Evolutionary conservation across 2,329 filamentous ascomycete genomes (phyloP).

Genomic region (Daldinia sp.): DNA sequence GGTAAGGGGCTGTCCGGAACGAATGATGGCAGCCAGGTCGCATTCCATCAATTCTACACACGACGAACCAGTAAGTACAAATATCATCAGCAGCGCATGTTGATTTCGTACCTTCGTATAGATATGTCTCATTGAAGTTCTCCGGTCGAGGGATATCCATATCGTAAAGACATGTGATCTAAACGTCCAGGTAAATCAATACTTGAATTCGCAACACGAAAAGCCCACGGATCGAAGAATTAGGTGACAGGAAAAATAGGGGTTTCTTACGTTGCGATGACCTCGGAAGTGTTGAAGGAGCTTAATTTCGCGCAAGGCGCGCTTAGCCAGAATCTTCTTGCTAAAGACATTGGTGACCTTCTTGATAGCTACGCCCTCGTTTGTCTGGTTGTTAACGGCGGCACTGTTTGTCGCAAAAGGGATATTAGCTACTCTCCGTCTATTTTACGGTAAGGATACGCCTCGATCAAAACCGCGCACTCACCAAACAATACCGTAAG

Average conservation of each 20-base stretch:
- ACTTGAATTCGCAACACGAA: neutral
- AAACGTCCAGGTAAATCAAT: conserved; percentile 41
- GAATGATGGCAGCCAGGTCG: conserved; percentile 96
- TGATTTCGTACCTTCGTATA: conserved; percentile 83
- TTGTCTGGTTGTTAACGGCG: conserved; percentile 88
- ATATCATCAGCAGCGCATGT: neutral
- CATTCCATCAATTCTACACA: conserved; percentile 94
- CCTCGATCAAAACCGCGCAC: conserved; percentile 41
- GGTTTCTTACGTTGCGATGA: conserved; percentile 75
- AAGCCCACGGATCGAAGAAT: neutral
- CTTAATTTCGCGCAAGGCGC: conserved; percentile 97
- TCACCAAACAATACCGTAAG: conserved; percentile 98
- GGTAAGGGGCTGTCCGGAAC: conserved; percentile 94
- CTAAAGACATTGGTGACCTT: conserved; percentile 99
- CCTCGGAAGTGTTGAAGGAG: conserved; percentile 96
- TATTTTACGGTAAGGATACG: neutral
- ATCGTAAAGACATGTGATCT: conserved; percentile 99
- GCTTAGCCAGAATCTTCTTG: conserved; percentile 99
- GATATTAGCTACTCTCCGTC: conserved; percentile 15
- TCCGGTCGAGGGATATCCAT: conserved; percentile 98
- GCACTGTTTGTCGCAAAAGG: conserved; percentile 64
- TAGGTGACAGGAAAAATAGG: neutral
- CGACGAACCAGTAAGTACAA: conserved; percentile 29
- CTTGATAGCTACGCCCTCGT: conserved; percentile 97
- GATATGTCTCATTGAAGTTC: conserved; percentile 98